Conservation (phyloP, 2,329 filamentous ascomycete genomes). For the Sodiomyces alkalinus region DNA sequence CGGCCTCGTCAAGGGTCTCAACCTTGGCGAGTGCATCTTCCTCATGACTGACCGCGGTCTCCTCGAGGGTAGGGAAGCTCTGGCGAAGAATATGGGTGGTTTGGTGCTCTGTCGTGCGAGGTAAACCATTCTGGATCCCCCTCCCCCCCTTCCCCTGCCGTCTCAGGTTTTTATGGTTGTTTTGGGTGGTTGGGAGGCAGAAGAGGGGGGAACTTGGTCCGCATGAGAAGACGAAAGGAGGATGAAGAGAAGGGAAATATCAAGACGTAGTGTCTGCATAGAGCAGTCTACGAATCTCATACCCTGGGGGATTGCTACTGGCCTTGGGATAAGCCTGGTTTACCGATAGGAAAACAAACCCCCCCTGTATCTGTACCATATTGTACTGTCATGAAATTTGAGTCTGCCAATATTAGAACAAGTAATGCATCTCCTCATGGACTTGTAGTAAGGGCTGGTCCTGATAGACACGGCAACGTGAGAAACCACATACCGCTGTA, state of each 20-base stretch:
- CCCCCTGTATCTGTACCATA: constrained; percentile 2
- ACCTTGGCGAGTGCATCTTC: constrained; percentile 71
- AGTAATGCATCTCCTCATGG: no score
- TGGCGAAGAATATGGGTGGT: constrained; percentile 69
- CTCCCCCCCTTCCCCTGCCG: no score
- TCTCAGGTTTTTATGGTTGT: no score
- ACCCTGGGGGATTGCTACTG: background rate
- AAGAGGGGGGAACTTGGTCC: no score
- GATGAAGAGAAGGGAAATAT: background rate
- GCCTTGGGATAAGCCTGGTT: no score
- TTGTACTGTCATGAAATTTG: constrained; percentile 2
- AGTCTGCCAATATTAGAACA: no score
- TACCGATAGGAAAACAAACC: no score
- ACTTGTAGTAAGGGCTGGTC: no score
- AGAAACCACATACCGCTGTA: no score
- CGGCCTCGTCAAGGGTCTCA: constrained; percentile 59
- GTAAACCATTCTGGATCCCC: constrained; percentile 18
- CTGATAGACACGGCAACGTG: no score
- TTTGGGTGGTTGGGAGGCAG: no score
- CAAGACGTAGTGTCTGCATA: background rate
- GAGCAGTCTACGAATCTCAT: background rate
- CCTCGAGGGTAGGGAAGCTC: constrained; percentile 67
- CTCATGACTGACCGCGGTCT: constrained; percentile 64
- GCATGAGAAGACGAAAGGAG: background rate
- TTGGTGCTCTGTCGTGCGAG: constrained; percentile 58